Evolutionary conservation across 192 early-diverging fungal species (phyloP), one percentile per base, ranked within the genome.

Genomic region (Globomyces pollinis-pini): DNA sequence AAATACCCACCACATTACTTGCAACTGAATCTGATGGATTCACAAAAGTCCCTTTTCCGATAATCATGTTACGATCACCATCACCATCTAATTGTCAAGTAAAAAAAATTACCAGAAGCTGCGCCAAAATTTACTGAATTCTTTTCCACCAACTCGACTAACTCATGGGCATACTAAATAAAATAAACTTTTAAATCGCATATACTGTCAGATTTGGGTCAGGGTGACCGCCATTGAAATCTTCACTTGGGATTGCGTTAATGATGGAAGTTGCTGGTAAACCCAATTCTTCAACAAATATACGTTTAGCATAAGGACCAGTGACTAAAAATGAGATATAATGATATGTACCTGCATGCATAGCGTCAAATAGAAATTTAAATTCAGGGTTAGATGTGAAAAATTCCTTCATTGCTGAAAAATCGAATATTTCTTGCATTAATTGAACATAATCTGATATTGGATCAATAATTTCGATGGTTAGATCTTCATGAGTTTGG

Each of bases 151-250:
- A 87, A 83, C 55, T 92, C 89, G 0, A 96, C 94, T 30, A 98
- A 77, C 36, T 88, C 86, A 69, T 93, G 86, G 15, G 96, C 93
- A 68, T 98, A 98, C n/a, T n/a, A n/a, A n/a, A n/a, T n/a, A n/a
- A n/a, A n/a, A n/a, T n/a, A n/a, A n/a, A n/a, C n/a, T n/a, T n/a
- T n/a, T n/a, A n/a, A n/a, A n/a, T n/a, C n/a, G n/a, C n/a, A n/a
- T n/a, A n/a, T n/a, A n/a, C n/a, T 8, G 93, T 95, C 68, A 98
- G 73, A 70, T 98, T 98, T 24, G 96, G 96, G 68, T 98, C 96
- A 4, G 96, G 96, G 69, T 98, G 96, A 65, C 87, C 82, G 31
- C 87, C 91, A 54, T 91, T 93, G 80, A 98, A 98, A 69, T 98
- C 93, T 53, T 80, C 79, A 41, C 85, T 70, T 34, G 94, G 89